Percentiles rank a stretch among this genome's conserved stretches.
phyloP scores from a whole-genome alignment of 2,329 filamentous ascomycete species.

The Sarocladiaceae sp. region DNA sequence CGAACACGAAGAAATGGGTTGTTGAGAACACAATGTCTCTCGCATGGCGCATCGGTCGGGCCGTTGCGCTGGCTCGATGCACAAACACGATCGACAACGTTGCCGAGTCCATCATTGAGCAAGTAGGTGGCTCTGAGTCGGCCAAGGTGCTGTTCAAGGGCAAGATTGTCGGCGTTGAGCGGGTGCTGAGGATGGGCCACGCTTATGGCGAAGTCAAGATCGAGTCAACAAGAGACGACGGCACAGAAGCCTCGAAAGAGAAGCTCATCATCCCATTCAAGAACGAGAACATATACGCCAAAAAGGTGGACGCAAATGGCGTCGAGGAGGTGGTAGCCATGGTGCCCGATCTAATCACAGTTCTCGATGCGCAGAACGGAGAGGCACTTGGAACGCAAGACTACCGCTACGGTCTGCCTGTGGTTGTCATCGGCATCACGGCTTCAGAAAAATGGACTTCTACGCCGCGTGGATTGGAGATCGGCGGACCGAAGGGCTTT shows the following conservation, averaged over 20 bases:
- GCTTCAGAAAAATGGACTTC: slow-evolving; percentile 39
- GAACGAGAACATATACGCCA: slow-evolving; percentile 65
- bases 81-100: slow-evolving; percentile 46
- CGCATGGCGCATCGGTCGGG: slow-evolving; percentile 53
- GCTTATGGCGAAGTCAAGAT: slow-evolving; percentile 54
- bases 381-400: slow-evolving; percentile 51
- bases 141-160: slow-evolving; percentile 56
- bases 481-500: slow-evolving; percentile 44
- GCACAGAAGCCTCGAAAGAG: slow-evolving; percentile 10
- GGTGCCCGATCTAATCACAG: slow-evolving; percentile 50
- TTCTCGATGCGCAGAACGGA: slow-evolving; percentile 51
- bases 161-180: slow-evolving; percentile 56
- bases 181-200: slow-evolving; percentile 49
- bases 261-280: slow-evolving; percentile 62
- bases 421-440: slow-evolving; percentile 41
- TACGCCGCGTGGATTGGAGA: slow-evolving; percentile 37
- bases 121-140: slow-evolving; percentile 46
- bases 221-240: slow-evolving; percentile 33
- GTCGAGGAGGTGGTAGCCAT: slow-evolving; percentile 39
- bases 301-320: not conserved
- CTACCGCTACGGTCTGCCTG: slow-evolving; percentile 46
- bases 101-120: slow-evolving; percentile 51
- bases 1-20: slow-evolving; percentile 43
- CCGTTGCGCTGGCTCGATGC: slow-evolving; percentile 44
- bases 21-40: slow-evolving; percentile 47